A percentile compares a stretch with the other conserved stretches of the same genome.
Evolutionary conservation across 2,329 filamentous ascomycete species (phyloP).

Genomic region (Penicillium sp.): DNA sequence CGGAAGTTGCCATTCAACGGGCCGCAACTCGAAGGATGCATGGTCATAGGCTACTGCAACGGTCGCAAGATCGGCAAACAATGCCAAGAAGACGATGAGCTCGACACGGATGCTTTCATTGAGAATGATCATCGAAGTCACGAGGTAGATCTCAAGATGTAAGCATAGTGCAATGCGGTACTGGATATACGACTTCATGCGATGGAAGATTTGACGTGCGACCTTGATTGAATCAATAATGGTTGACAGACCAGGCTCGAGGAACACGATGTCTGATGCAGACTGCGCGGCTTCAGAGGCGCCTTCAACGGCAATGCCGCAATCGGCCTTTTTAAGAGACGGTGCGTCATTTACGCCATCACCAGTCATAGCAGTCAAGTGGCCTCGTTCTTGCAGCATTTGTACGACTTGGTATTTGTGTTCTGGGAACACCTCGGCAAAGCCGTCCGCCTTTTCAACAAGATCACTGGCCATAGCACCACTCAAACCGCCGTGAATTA

Average conservation of each 20-base stretch:
- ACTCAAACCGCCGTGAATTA: slow-evolving; percentile 71
- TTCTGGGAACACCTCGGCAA: slow-evolving; percentile 71
- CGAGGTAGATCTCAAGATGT: slow-evolving; percentile 72
- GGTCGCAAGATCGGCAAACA: slow-evolving; percentile 77
- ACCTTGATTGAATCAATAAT: slow-evolving; percentile 73
- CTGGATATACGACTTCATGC: slow-evolving; percentile 75
- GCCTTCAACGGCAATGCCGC: slow-evolving; percentile 71
- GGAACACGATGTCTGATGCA: slow-evolving; percentile 71
- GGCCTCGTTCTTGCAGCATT: slow-evolving; percentile 70
- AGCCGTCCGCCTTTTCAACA: slow-evolving; percentile 70
- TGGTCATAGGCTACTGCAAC: slow-evolving; percentile 81
- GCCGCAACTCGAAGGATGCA: slow-evolving; percentile 71
- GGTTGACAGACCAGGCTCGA: slow-evolving; percentile 67
- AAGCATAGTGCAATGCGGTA: slow-evolving; percentile 74
- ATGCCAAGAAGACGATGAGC: slow-evolving; percentile 73
- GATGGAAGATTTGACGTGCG: slow-evolving; percentile 71
- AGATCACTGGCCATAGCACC: slow-evolving; percentile 72
- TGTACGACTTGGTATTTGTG: slow-evolving; percentile 75
- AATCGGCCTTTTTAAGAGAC: slow-evolving; percentile 70
- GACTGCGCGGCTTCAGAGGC: slow-evolving; percentile 70
- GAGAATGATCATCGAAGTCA: slow-evolving; percentile 75
- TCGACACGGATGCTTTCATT: slow-evolving; percentile 73
- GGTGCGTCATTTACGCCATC: slow-evolving; percentile 74
- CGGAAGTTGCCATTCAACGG: slow-evolving; percentile 77
- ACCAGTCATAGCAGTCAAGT: slow-evolving; percentile 72